Base-by-base conservation (phyloP, 306 rosid species). In the Oxytropis ochrocephala region DNA sequence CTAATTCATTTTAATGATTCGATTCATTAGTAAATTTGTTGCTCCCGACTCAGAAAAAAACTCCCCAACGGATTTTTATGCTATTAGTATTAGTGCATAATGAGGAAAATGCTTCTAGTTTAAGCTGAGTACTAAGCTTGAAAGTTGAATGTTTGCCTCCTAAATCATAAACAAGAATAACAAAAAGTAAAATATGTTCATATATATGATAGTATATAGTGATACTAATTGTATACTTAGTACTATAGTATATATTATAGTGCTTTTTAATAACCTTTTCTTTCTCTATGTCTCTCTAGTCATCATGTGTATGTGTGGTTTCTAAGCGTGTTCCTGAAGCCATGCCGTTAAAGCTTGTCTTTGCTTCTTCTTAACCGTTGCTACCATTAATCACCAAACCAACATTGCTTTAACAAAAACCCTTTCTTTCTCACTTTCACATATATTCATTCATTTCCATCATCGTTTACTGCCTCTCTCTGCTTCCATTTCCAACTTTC, bases 341-440 rank as follows among this genome's bases (percentile, higher is more conserved):
- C 69, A 81, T 72, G 86, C 85, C 90, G 92, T 85, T 89, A 79
- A 83, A 86, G 90, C 48, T 77, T 70, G 35, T 24, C 42, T 3
- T 51, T 76, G 75, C 66, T 14, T 52, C 75, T 43, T 76, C 66
- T 61, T 69, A 27, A 73, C 73, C 72, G 72, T 70, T 70, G 14
- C 69, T 17, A 70, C 11, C 48, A 3, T 74, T 38, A 75, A 13
- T 55, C 5, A 11, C 44, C 43, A 57, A 63, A 29, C 35, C 11
- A 19, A 43, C 67, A 52, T 21, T 62, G 67, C 81, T 71, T 77
- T 69, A 69, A 30, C 72, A 50, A 60, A 76, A 52, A 29, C 18
- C 10, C 50, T 58, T 69, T 32, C 36, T 29, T 77, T 52, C 71
- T 41, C 66, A 36, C n/a, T 30, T 6, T 53, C 44, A 61, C 72